These are phyloP conservation scores for Botrytis cinerea DNA, from an alignment of 2,329 filamentous ascomycete species.

Conservation along the genomic window DNA sequence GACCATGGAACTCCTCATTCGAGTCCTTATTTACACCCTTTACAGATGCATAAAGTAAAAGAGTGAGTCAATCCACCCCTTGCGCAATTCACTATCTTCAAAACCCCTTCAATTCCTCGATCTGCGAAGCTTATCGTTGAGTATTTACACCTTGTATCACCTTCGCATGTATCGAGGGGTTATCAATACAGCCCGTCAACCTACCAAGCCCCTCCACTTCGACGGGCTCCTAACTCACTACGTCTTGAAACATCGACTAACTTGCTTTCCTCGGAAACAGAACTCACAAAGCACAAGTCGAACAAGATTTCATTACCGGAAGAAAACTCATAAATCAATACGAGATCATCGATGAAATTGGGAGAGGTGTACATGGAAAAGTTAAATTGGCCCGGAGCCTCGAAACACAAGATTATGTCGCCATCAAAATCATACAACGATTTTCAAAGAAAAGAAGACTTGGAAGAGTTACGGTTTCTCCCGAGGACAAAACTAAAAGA, in stretches of 20 bases:
- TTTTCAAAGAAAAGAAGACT: constrained; percentile 91
- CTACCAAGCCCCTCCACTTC: not conserved
- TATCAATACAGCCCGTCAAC: not conserved
- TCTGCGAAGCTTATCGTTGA: not conserved
- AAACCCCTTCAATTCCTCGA: not conserved
- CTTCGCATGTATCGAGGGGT: constrained; percentile 1
- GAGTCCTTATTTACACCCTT: constrained; percentile 67
- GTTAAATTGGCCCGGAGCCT: constrained; percentile 91
- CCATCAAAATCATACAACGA: constrained; percentile 97
- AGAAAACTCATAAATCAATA: constrained; percentile 98
- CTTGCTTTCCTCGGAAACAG: constrained; percentile 46
- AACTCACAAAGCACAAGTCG: constrained; percentile 88
- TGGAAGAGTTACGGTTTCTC: constrained; percentile 73
- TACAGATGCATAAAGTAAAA: constrained; percentile 72
- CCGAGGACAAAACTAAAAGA: constrained; percentile 81
- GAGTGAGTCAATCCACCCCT: constrained; percentile 59
- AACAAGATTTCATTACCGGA: constrained; percentile 84
- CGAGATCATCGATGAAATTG: constrained; percentile 94
- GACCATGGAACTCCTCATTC: constrained; percentile 52
- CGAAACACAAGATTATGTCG: constrained; percentile 74
- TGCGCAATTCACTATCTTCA: not conserved
- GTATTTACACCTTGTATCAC: not conserved
- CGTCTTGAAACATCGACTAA: constrained; percentile 28
- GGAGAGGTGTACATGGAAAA: constrained; percentile 94
- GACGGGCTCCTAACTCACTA: not conserved